Percentiles rank a stretch among this genome's conserved stretches.
These are phyloP conservation scores for Globisporangium cylindrosporum DNA, from an alignment of 352 stramenopile genomes.

Conservation along the genomic window DNA sequence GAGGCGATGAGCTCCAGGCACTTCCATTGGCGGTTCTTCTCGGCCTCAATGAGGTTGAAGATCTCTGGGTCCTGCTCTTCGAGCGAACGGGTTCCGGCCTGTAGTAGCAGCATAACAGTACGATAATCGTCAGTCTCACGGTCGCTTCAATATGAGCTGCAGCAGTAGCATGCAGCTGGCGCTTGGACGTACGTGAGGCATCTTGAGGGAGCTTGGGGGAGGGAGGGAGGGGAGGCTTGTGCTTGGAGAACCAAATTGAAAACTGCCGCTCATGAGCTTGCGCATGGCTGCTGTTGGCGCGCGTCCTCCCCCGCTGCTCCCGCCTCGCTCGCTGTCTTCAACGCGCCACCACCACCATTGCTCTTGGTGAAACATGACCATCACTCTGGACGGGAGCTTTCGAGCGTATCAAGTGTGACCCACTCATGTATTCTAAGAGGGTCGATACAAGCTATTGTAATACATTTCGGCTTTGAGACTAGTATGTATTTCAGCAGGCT, in stretches of 20 bases:
- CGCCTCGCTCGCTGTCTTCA: background rate
- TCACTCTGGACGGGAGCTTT: background rate
- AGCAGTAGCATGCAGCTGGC: background rate
- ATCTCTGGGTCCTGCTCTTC: slow-evolving; percentile 96
- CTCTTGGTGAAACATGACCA: slow-evolving; percentile 9
- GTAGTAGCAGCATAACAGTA: background rate
- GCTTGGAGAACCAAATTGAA: slow-evolving; percentile 23
- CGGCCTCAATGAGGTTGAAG: slow-evolving; percentile 98
- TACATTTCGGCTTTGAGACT: background rate
- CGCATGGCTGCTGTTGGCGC: background rate
- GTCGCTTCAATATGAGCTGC: background rate
- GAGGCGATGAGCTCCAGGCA: slow-evolving; percentile 98
- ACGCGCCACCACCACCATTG: slow-evolving; percentile 14
- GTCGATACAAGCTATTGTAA: background rate
- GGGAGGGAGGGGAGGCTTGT: background rate
- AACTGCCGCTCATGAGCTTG: slow-evolving; percentile 7
- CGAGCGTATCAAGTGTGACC: background rate
- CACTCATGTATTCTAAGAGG: background rate
- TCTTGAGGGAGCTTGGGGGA: slow-evolving; percentile 19
- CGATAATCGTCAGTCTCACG: background rate
- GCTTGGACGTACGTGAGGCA: slow-evolving; percentile 51
- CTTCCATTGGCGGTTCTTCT: slow-evolving; percentile 98
- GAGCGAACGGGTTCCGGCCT: slow-evolving; percentile 78
- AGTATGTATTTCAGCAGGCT: background rate
- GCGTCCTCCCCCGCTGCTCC: background rate